phyloP scores from a whole-genome alignment of 257 asterid genomes.

The Salvia hispanica region DNA sequence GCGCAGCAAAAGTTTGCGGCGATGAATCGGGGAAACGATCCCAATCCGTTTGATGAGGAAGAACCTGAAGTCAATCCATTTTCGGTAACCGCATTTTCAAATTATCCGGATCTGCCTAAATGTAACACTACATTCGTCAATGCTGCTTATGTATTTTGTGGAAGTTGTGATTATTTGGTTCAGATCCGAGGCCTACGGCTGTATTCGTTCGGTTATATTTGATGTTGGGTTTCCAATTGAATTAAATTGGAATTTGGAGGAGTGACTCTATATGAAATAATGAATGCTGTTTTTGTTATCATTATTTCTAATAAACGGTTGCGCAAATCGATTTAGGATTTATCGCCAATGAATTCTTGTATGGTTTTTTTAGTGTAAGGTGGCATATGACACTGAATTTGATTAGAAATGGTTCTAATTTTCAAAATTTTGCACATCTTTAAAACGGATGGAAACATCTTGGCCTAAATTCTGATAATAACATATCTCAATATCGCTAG shows the following conservation, averaged over 20 bases:
- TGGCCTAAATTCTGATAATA: not conserved
- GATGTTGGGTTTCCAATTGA: constrained; percentile 20
- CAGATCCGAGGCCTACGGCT: constrained; percentile 43
- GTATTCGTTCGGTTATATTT: constrained; percentile 19
- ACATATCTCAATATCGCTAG: constrained; percentile 11
- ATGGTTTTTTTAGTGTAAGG: no score
- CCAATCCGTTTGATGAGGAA: constrained; percentile 94
- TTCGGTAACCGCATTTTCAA: constrained; percentile 64
- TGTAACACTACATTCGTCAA: constrained; percentile 25
- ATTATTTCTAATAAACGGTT: not conserved
- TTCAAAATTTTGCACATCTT: not conserved
- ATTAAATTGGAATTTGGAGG: not conserved
- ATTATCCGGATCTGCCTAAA: constrained; percentile 46
- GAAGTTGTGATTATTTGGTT: constrained; percentile 19
- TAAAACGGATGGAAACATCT: constrained; percentile 18
- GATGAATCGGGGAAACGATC: constrained; percentile 83
- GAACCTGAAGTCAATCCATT: constrained; percentile 98
- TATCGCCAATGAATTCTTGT: not conserved
- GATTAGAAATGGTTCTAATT: not conserved
- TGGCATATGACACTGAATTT: no score
- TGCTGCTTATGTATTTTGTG: not conserved
- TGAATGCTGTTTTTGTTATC: not conserved
- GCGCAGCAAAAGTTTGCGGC: constrained; percentile 27
- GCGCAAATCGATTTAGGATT: constrained; percentile 8
- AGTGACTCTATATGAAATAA: not conserved